Evolutionary conservation across 352 stramenopile genomes (phyloP), one percentile per base, ranked within the genome.

Genomic region (Pythium biforme): DNA sequence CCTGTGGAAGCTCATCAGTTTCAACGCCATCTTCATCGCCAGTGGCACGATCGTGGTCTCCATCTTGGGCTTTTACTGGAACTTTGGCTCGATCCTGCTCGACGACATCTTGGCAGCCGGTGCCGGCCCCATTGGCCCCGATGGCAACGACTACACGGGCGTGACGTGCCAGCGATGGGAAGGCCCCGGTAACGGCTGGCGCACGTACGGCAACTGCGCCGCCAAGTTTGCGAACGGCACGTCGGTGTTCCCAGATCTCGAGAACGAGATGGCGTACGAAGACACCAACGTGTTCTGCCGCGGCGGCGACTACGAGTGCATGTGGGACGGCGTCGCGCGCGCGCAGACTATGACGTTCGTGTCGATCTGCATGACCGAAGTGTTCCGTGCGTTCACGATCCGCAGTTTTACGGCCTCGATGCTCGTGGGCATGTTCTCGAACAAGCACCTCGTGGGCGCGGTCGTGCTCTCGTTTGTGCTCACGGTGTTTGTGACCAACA

Each of bases 291-390:
- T n/a, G n/a, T n/a, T n/a, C n/a, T n/a, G n/a, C n/a, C n/a, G n/a
- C n/a, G n/a, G n/a, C n/a, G n/a, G n/a, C n/a, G n/a, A n/a, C n/a
- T n/a, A n/a, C n/a, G n/a, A n/a, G n/a, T n/a, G n/a, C n/a, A n/a
- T n/a, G n/a, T n/a, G n/a, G n/a, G n/a, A n/a, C n/a, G n/a, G n/a
- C n/a, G n/a, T n/a, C n/a, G n/a, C n/a, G n/a, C n/a, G n/a, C n/a
- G n/a, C n/a, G n/a, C n/a, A 90, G 59, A 90, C 82, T 0, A 88
- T 90, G 82, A 82, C 81, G 23, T 90, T 92, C 55, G 60, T 89
- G 25, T 70, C 66, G 4, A 63, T 92, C 39, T 72, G 76, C 7
- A 83, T 89, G 58, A 89, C 81, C 19, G 78, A 92, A 40, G 76
- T 92, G 29, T 56, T 92, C 27, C 80, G 78, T 53, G 80, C 82